These are phyloP conservation scores for Hirschioporus abietinus DNA, from an alignment of 768 basidiomycete genomes.

Conservation along the genomic window DNA sequence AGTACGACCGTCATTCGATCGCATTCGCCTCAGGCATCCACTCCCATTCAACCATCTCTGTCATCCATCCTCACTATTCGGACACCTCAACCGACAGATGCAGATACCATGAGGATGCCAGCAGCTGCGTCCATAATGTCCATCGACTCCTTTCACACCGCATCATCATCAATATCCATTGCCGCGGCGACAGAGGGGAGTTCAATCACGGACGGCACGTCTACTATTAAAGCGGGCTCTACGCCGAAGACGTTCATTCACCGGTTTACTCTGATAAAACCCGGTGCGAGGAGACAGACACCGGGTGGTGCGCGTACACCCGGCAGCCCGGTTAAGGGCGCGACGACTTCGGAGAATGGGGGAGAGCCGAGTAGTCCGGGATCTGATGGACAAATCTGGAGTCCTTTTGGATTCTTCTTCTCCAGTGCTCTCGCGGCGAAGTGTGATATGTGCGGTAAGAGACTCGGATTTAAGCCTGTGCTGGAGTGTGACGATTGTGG, in stretches of 20 bases:
- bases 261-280: slow-evolving; percentile 83
- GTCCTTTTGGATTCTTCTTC: slow-evolving; percentile 73
- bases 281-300: slow-evolving; percentile 52
- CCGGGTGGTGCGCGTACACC: neutral
- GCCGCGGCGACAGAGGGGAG: slow-evolving; percentile 74
- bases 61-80: slow-evolving; percentile 74
- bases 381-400: slow-evolving; percentile 47
- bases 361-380: slow-evolving; percentile 21
- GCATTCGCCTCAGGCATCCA: slow-evolving; percentile 34
- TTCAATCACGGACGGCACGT: slow-evolving; percentile 38
- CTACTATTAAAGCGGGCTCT: slow-evolving; percentile 29
- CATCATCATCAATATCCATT: slow-evolving; percentile 49
- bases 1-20: slow-evolving; percentile 63
- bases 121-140: slow-evolving; percentile 24
- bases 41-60: slow-evolving; percentile 43
- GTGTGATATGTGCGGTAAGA: slow-evolving; percentile 78
- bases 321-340: neutral
- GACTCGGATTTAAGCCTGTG: slow-evolving; percentile 81
- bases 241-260: slow-evolving; percentile 56
- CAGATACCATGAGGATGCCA: slow-evolving; percentile 31
- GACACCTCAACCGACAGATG: slow-evolving; percentile 43
- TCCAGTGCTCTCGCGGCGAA: slow-evolving; percentile 67
- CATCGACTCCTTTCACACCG: slow-evolving; percentile 22
- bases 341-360: neutral
- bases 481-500: slow-evolving; percentile 90